Percentiles rank a stretch among this genome's conserved stretches.
Evolutionary conservation across 2,329 filamentous ascomycete species (phyloP).

Genomic region (Xylaria sp.): DNA sequence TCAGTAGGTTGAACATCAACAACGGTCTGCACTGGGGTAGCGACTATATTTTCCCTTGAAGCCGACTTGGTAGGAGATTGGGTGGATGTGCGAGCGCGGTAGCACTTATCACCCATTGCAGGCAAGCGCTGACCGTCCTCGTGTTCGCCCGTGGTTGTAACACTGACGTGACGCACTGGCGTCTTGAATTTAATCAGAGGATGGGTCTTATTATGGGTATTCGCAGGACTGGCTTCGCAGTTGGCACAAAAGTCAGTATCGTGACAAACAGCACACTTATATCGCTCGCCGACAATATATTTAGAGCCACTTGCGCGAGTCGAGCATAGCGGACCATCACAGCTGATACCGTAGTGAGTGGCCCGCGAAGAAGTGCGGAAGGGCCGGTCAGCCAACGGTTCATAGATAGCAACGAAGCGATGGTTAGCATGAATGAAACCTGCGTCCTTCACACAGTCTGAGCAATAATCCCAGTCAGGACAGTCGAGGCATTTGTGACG

Average conservation of each 20-base stretch:
- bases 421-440: conserved; percentile 77
- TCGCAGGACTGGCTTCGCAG: conserved; percentile 86
- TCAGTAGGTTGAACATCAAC: conserved; percentile 72
- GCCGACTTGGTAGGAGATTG: conserved; percentile 58
- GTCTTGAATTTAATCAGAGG: conserved; percentile 97
- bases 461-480: conserved; percentile 97
- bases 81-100: conserved; percentile 38
- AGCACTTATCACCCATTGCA: conserved; percentile 71
- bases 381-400: conserved; percentile 59
- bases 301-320: conserved; percentile 57
- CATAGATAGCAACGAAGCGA: conserved; percentile 87
- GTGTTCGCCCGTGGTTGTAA: conserved; percentile 83
- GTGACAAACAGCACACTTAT: conserved; percentile 96
- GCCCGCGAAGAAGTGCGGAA: conserved; percentile 49
- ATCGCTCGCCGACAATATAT: conserved; percentile 86
- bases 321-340: conserved; percentile 88
- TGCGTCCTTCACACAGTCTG: conserved; percentile 72
- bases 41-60: conserved; percentile 52
- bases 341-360: conserved; percentile 85
- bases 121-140: conserved; percentile 67
- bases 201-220: conserved; percentile 92
- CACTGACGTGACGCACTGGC: conserved; percentile 83
- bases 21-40: conserved; percentile 70
- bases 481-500: conserved; percentile 97
- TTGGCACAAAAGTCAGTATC: conserved; percentile 94